phyloP scores from a whole-genome alignment of 805 yeast species.

The Barnettozyma populi region DNA sequence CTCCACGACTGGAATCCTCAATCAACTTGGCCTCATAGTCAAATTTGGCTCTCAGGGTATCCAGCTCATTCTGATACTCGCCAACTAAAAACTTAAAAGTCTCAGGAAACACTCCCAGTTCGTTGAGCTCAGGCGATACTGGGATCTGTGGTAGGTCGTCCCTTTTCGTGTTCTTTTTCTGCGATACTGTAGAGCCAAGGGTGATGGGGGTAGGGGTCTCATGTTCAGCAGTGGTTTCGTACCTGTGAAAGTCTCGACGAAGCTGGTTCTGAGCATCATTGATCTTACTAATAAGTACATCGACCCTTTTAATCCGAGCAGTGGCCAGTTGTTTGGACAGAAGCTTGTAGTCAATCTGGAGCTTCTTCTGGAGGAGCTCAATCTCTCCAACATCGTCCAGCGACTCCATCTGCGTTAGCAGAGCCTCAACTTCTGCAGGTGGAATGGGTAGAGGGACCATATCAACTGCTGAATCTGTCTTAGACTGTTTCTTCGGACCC shows the following conservation, averaged over 20 bases:
- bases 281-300: slow-evolving; percentile 28
- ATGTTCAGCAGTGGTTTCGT: slow-evolving; percentile 17
- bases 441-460: not conserved
- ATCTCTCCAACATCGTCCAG: slow-evolving; percentile 13
- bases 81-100: slow-evolving; percentile 16
- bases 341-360: slow-evolving; percentile 28
- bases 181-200: not conserved
- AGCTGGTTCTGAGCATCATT: slow-evolving; percentile 26
- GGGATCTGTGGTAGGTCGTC: slow-evolving; percentile 10
- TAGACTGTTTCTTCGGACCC: not conserved
- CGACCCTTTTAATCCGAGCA: slow-evolving; percentile 28
- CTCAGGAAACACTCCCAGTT: slow-evolving; percentile 20
- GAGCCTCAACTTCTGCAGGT: slow-evolving; percentile 1
- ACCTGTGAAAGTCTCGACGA: slow-evolving; percentile 15
- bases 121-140: slow-evolving; percentile 10
- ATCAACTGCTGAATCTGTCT: not conserved
- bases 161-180: slow-evolving; percentile 9
- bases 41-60: slow-evolving; percentile 13
- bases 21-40: slow-evolving; percentile 17
- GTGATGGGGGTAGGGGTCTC: slow-evolving; percentile 16
- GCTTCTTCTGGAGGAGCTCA: slow-evolving; percentile 19
- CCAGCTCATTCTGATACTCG: slow-evolving; percentile 13
- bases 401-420: slow-evolving; percentile 7
- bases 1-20: slow-evolving; percentile 13
- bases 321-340: slow-evolving; percentile 27